These are phyloP conservation scores for Pseudozyma tsukubaensis DNA, from an alignment of 1,284 basidiomycete genomes.

Conservation along the genomic window DNA sequence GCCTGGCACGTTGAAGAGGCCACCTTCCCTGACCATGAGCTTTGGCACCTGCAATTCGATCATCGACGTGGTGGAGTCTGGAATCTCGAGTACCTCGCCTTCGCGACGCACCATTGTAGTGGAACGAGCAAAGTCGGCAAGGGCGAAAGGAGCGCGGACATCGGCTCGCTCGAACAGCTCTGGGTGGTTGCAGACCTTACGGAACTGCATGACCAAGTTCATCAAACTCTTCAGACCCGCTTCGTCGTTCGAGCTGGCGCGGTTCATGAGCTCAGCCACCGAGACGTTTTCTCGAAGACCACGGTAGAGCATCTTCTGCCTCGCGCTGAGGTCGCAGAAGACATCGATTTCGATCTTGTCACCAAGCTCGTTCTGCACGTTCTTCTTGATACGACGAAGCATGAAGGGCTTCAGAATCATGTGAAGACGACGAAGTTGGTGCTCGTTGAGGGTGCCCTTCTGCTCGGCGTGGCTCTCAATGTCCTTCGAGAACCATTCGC, in stretches of 20 bases:
- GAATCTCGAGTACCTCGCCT: slow-evolving; percentile 82
- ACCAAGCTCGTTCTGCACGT: slow-evolving; percentile 99
- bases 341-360: slow-evolving; percentile 99
- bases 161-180: slow-evolving; percentile 98
- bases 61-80: slow-evolving; percentile 85
- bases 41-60: slow-evolving; percentile 84
- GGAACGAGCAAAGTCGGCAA: slow-evolving; percentile 84
- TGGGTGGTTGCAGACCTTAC: slow-evolving; percentile 99
- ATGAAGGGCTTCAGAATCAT: slow-evolving; percentile 99
- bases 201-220: slow-evolving; percentile 99
- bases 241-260: slow-evolving; percentile 87
- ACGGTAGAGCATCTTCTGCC: slow-evolving; percentile 92
- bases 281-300: slow-evolving; percentile 92
- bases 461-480: slow-evolving; percentile 88
- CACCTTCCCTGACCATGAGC: slow-evolving; percentile 83
- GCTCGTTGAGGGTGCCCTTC: slow-evolving; percentile 88
- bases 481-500: slow-evolving; percentile 99
- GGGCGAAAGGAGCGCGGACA: slow-evolving; percentile 90
- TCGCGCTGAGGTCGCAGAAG: slow-evolving; percentile 91
- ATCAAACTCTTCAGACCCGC: slow-evolving; percentile 92
- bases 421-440: slow-evolving; percentile 92
- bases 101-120: slow-evolving; percentile 85
- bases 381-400: slow-evolving; percentile 95
- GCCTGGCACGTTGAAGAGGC: slow-evolving; percentile 78
- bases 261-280: slow-evolving; percentile 91